Conservation (phyloP, 352 stramenopile genomes). For the Phytophthora parvispora region DNA sequence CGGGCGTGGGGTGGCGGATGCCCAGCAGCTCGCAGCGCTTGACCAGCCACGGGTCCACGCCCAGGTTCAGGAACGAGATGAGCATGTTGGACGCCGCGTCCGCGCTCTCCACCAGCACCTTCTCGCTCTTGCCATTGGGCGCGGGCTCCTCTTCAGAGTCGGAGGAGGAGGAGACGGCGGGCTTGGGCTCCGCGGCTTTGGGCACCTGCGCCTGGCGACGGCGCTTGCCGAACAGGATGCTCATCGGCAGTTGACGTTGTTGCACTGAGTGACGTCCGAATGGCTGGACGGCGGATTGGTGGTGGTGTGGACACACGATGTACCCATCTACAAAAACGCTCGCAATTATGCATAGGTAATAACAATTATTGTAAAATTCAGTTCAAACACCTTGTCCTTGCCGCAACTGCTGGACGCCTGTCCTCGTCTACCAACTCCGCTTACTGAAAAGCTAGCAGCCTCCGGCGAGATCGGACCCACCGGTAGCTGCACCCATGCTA, state of each 20-base stretch:
- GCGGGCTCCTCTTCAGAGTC: not conserved
- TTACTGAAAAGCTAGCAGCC: no score
- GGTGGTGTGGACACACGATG: not conserved
- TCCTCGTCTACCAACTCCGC: no score
- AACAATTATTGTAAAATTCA: no score
- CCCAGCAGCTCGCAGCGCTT: constrained; percentile 87
- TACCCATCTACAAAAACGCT: no score
- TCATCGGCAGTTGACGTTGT: constrained; percentile 50
- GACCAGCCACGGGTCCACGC: constrained; percentile 90
- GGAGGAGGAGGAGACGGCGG: not conserved
- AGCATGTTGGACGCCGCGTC: constrained; percentile 51
- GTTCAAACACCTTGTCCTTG: no score
- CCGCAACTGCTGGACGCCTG: no score
- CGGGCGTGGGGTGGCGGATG: constrained; percentile 90
- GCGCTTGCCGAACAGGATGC: constrained; percentile 84
- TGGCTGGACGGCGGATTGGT: not conserved
- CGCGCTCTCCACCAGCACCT: constrained; percentile 52
- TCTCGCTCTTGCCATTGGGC: constrained; percentile 28
- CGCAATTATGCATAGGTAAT: no score
- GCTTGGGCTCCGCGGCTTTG: constrained; percentile 7
- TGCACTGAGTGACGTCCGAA: not conserved
- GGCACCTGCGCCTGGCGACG: constrained; percentile 39
- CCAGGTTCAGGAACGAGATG: constrained; percentile 88
- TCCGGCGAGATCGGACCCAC: no score
- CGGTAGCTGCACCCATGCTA: no score